Evolutionary conservation across 768 basidiomycete genomes (phyloP).

Genomic region (Epithele typhae): DNA sequence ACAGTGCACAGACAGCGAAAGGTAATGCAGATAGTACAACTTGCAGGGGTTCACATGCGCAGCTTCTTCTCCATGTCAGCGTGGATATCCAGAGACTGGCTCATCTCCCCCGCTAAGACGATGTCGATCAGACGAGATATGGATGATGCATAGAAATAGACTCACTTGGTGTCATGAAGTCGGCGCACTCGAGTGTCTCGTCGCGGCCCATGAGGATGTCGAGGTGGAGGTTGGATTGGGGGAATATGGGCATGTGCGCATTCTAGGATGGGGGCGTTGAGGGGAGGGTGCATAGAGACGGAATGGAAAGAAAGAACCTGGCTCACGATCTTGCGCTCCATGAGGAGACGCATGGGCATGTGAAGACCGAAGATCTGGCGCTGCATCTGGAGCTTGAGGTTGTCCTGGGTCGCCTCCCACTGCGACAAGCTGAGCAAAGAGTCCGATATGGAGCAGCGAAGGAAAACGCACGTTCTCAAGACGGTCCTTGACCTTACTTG

Average conservation of each 20-base stretch:
- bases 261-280: conserved; percentile 37
- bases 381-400: conserved; percentile 77
- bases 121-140: background rate
- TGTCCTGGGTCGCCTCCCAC: conserved; percentile 96
- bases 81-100: conserved; percentile 38
- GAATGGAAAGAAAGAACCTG: conserved; percentile 44
- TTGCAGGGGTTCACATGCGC: conserved; percentile 26
- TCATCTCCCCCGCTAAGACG: conserved; percentile 26
- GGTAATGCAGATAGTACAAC: too few relatives aligned
- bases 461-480: conserved; percentile 64
- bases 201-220: conserved; percentile 95
- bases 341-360: conserved; percentile 82
- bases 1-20: too few relatives aligned
- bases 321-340: conserved; percentile 89
- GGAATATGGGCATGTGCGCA: conserved; percentile 59
- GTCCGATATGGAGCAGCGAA: background rate
- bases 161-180: conserved; percentile 72
- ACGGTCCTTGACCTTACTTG: conserved; percentile 59
- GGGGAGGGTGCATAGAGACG: background rate
- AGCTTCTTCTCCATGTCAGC: conserved; percentile 46
- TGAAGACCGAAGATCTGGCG: conserved; percentile 84
- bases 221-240: conserved; percentile 75
- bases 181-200: conserved; percentile 70
- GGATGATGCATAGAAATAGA: too few relatives aligned
- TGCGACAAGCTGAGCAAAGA: conserved; percentile 26